A percentile compares a stretch with the other conserved stretches of the same genome.
Evolutionary conservation across 2,329 filamentous ascomycete species (phyloP).

Genomic region (Colletotrichum lentis): DNA sequence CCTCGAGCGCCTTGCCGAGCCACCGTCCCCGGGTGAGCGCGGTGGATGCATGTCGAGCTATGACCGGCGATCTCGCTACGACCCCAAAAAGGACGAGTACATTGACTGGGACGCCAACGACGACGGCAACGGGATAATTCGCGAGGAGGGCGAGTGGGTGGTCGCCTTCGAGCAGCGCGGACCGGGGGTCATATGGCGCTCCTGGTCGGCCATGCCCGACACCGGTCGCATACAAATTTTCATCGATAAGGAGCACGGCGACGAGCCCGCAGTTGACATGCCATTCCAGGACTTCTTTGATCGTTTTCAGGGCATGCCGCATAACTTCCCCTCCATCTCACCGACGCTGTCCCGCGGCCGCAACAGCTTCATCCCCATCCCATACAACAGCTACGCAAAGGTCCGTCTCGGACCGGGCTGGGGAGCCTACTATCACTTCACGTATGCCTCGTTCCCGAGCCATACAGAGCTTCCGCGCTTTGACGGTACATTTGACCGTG

Average conservation of each 20-base stretch:
- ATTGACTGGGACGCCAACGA: constrained; percentile 36
- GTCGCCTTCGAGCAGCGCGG: constrained; percentile 33
- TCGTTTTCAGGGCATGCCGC: constrained; percentile 33
- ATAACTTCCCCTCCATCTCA: constrained; percentile 30
- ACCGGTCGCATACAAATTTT: constrained; percentile 30
- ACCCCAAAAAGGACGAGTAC: constrained; percentile 29
- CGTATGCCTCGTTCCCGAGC: constrained; percentile 24
- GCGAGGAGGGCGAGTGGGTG: constrained; percentile 26
- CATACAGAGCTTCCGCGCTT: constrained; percentile 19
- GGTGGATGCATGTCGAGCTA: constrained; percentile 36
- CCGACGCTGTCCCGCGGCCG: constrained; percentile 29
- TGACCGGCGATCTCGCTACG: constrained; percentile 33
- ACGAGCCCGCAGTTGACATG: constrained; percentile 21
- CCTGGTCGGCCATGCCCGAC: constrained; percentile 33
- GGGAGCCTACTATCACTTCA: constrained; percentile 35
- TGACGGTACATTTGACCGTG: constrained; percentile 25
- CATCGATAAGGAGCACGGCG: constrained; percentile 16
- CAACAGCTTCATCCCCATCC: constrained; percentile 34
- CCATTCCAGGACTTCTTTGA: constrained; percentile 32
- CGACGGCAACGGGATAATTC: constrained; percentile 29
- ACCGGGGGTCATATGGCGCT: constrained; percentile 34
- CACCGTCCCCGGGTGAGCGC: constrained; percentile 21
- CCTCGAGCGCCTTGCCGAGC: constrained; percentile 31
- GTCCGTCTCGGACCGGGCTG: constrained; percentile 27
- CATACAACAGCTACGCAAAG: constrained; percentile 31